Conservation (phyloP, 495 filamentous ascomycete species). For the Chaetomium tenue region DNA sequence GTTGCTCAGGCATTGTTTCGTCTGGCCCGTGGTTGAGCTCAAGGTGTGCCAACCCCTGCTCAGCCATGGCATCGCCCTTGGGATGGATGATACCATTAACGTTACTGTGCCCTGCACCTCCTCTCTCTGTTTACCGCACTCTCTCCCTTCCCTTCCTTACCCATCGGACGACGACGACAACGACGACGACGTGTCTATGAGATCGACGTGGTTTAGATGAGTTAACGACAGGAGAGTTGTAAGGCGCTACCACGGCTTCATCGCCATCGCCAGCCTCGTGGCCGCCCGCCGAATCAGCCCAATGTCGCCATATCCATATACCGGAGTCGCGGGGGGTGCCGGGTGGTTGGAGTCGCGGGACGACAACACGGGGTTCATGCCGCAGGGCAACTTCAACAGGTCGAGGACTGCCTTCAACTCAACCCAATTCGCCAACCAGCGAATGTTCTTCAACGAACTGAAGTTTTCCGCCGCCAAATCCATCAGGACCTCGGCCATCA, state of each 20-base stretch:
- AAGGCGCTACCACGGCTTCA: conserved; percentile 45
- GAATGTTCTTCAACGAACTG: conserved; percentile 43
- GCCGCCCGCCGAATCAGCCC: conserved; percentile 29
- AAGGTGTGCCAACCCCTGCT: conserved; percentile 28
- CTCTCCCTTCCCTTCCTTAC: conserved; percentile 36
- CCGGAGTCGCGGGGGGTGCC: conserved; percentile 35
- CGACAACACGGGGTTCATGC: conserved; percentile 36
- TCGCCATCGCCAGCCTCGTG: conserved; percentile 46
- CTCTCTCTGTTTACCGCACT: conserved; percentile 28
- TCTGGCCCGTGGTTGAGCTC: conserved; percentile 43
- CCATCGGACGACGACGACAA: conserved; percentile 36
- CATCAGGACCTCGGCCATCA: conserved; percentile 50
- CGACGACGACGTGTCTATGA: conserved; percentile 36
- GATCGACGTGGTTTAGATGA: conserved; percentile 47
- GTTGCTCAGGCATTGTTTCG: conserved; percentile 49
- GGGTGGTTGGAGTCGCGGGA: conserved; percentile 45
- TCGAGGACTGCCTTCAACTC: conserved; percentile 36
- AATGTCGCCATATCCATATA: conserved; percentile 40
- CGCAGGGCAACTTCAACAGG: conserved; percentile 23
- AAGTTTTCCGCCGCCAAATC: conserved; percentile 47
- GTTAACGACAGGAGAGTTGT: conserved; percentile 42
- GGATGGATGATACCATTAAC: conserved; percentile 30
- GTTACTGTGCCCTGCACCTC: conserved; percentile 26
- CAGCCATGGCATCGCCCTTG: conserved; percentile 14
- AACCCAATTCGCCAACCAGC: conserved; percentile 30